These are phyloP conservation scores for Halophytophthora batemanensis DNA, from an alignment of 352 stramenopile genomes.

Conservation along the genomic window DNA sequence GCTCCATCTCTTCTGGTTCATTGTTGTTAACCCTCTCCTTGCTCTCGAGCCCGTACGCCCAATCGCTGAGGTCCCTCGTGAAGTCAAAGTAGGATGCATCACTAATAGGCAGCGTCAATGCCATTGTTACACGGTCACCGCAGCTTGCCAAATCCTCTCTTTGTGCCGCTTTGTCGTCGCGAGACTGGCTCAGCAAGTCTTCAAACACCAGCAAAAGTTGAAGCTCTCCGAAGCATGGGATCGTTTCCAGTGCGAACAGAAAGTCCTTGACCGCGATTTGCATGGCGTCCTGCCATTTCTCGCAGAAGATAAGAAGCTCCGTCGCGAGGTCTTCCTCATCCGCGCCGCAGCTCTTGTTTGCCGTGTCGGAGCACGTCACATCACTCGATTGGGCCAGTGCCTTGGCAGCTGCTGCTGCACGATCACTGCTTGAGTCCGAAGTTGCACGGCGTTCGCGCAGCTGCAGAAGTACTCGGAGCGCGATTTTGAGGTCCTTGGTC, in stretches of 20 bases:
- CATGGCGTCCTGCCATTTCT: constrained; percentile 43
- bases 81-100: constrained; percentile 42
- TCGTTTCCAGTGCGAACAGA: constrained; percentile 38
- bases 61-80: constrained; percentile 13
- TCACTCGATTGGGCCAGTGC: not conserved
- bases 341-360: constrained; percentile 5
- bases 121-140: too few relatives aligned
- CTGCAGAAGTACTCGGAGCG: constrained; percentile 6
- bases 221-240: constrained; percentile 32
- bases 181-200: too few relatives aligned
- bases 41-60: constrained; percentile 6
- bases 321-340: constrained; percentile 25
- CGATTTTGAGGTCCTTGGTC: constrained; percentile 32
- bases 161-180: constrained; percentile 9
- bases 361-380: not conserved
- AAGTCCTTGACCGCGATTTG: constrained; percentile 54
- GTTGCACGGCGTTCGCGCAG: not conserved
- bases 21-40: not conserved
- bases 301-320: constrained; percentile 39
- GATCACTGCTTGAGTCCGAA: too few relatives aligned
- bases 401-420: constrained; percentile 2
- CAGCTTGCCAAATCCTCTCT: not conserved
- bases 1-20: not conserved
- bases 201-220: constrained; percentile 32
- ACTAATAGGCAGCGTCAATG: constrained; percentile 28